phyloP scores from a whole-genome alignment of 2,329 filamentous ascomycete genomes.

The Aspergillus japonicus region DNA sequence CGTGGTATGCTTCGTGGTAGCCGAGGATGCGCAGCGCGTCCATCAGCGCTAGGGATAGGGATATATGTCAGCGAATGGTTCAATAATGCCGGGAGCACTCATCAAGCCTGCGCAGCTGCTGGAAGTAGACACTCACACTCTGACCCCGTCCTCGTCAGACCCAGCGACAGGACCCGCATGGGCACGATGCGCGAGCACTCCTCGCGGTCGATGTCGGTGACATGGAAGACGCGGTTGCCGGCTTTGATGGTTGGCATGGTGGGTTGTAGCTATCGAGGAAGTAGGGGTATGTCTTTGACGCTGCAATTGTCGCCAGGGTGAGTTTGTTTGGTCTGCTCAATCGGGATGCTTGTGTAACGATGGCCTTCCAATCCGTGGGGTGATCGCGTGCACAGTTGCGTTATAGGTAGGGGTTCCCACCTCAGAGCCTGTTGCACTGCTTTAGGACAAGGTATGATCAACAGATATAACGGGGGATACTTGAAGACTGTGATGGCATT shows the following conservation, averaged over 20 bases:
- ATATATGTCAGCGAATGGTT: background rate
- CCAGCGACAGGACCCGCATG: constrained; percentile 65
- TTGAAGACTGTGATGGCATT: no score
- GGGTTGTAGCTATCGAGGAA: background rate
- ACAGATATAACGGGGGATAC: no score
- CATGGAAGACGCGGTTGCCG: background rate
- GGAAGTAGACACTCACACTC: constrained; percentile 50
- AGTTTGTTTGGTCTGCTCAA: background rate
- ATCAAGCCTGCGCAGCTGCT: no score
- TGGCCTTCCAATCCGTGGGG: no score
- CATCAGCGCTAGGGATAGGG: constrained; percentile 49
- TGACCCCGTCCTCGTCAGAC: constrained; percentile 65
- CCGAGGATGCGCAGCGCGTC: constrained; percentile 47
- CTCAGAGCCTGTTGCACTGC: no score
- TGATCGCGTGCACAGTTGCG: no score
- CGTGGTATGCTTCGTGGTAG: constrained; percentile 63
- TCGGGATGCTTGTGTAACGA: background rate
- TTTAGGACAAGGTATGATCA: no score
- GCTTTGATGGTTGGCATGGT: background rate
- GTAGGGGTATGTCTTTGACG: background rate
- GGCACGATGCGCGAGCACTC: constrained; percentile 45
- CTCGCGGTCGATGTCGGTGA: constrained; percentile 9
- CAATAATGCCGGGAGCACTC: background rate
- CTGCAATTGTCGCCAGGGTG: background rate
- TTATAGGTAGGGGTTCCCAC: no score